Base-by-base conservation (phyloP, 495 filamentous ascomycete genomes). In the Hypoxylon rickii region DNA sequence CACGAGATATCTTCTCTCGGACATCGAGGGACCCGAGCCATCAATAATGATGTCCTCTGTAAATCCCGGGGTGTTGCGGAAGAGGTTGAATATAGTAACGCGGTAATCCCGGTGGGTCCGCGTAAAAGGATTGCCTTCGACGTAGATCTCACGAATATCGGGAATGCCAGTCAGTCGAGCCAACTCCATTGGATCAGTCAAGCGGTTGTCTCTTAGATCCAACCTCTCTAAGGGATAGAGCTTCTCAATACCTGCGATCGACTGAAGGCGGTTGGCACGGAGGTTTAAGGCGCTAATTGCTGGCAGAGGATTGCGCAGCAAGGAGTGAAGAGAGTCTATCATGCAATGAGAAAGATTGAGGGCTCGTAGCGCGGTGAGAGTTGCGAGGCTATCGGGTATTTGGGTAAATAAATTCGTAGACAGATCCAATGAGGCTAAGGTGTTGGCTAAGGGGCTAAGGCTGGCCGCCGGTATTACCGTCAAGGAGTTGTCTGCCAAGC, bases 271-370 rank as follows among this genome's bases (percentile, higher is more conserved):
- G 70, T 98, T 98, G 16, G 83, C 86, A 37, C 94, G 86, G 37
- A 98, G 82, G 66, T 97, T 97, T 58, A 98, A 79, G 16, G 90
- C 90, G 3, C 88, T 93, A 55, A 97, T 96, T 40, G 94, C 93
- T 12, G 94, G 92, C 2, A 98, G 79, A 22, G 94, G 93, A 67
- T 87, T 92, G 49, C 89, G 83, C 1, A 85, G 84, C 13, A 98
- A 76, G 3, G 92, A 96, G 61, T 95, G 91, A 50, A 98, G 76
- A 24, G 91, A 95, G 46, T 94, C 90, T 42, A 98, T 96, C 93
- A 97, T 96, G 79, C 94, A 97, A 64, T 91, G 86, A 11, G 92
- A 93, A 20, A 98, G 78, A 64, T 98, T 97, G 39, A 98, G 73
- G 18, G 94, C 92, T 39, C 90, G 83, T 17, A 98, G 79, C 16